Base-by-base conservation (phyloP, 1,284 basidiomycete genomes). In the Gomphus bonarii region DNA sequence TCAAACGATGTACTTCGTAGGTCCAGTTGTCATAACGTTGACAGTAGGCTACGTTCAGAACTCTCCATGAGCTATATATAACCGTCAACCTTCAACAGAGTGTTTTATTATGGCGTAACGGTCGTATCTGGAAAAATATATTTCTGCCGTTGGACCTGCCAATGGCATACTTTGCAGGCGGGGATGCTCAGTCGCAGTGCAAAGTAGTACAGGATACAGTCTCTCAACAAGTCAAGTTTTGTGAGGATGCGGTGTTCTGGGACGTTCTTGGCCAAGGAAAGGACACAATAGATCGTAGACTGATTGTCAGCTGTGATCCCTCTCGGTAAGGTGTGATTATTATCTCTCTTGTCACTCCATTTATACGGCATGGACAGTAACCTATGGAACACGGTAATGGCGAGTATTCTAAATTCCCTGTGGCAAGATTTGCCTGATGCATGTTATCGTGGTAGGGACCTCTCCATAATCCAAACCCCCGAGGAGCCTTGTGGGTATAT, bases 181-280 rank as follows among this genome's bases (percentile, higher is more conserved):
- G 79, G 0, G 63, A 78, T 61, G 76, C 72, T 59, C 60, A 66
- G 30, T 64, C 69, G 0, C 70, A 76, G 43, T 85, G 82, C 63
- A 61, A 65, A 20, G 63, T 73, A 14, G 60, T 79, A 48, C 65
- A 66, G 22, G 72, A 73, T 3, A 61, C 59, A 18, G 61, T 60
- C 9, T 63, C 63, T 47, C 49, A 18, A 11, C 35, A 59, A 52
- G 48, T 54, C 16, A 28, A 38, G 55, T 82, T 70, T 65, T 87
- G 84, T 63, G 85, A 87, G 63, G 84, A 87, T 61, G 76, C 70
- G 25, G 67, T 72, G 1, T 79, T 82, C 61, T 85, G 83, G 82
- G 80, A 84, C 55, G 65, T 74, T 42, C 66, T 68, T 55, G 71
- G 73, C 58, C 59, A 61, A 3, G 38, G 22, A 31, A 22, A 22